Base-by-base conservation (phyloP, 1,139 yeast species). In the Candida sanyaensis region DNA sequence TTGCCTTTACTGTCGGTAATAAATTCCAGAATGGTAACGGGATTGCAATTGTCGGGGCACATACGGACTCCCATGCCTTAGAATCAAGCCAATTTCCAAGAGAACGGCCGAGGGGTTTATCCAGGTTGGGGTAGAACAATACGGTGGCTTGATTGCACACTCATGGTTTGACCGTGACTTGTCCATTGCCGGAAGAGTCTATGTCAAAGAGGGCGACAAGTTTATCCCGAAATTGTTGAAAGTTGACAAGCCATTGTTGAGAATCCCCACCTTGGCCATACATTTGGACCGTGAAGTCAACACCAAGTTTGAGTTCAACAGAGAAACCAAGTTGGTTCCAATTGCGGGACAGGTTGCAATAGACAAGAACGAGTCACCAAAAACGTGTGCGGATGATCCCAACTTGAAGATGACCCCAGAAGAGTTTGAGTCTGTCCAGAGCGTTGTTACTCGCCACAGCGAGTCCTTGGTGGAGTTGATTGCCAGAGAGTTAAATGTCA, bases 141-240 rank as follows among this genome's bases (percentile, higher is more conserved):
- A 93, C 60, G 99, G 99, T 43, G 99, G 99, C 29, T 92, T 97
- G 44, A 83, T 92, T 49, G 96, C 97, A 81, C 90, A 86, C 69
- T 69, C 88, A 29, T 87, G 95, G 95, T 93, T 93, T 62, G 99
- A 93, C 66, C 81, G 98, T 53, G 98, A 93, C 64, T 76, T 93
- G 60, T 81, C 96, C 32, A 74, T 92, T 51, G 98, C 98, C 7
- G 99, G 99, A 12, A 77, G 98, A 55, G 96, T 93, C 1, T 85
- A 86, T 62, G 78, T 80, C 37, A 65, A 67, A 30, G 73, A 70
- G 12, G 84, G 71, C 38, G 85, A 81, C 17, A 69, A 78, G 44
- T 78, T 71, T 53, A 78, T 81, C 37, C 83, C 96, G 1, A 83
- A 77, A 60, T 74, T 93, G 52, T 80, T 93, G 53, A 88, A 90